phyloP scores from a whole-genome alignment of 768 basidiomycete species.

The Cystobasidiopsis lactophilus region DNA sequence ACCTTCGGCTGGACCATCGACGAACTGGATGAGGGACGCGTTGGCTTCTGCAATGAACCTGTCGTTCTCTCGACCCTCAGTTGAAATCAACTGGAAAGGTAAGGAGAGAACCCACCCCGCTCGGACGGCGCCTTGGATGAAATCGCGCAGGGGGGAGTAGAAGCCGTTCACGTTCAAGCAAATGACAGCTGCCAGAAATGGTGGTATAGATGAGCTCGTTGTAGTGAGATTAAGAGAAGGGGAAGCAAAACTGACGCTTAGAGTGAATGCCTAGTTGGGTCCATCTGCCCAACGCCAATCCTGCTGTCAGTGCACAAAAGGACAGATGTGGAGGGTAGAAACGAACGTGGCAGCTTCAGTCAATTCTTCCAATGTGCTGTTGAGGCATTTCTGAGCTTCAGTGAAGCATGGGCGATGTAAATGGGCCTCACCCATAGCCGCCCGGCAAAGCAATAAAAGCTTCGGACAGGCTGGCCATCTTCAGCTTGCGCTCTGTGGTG shows the following conservation, averaged over 20 bases:
- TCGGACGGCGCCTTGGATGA: slow-evolving; percentile 43
- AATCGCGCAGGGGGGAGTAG: slow-evolving; percentile 56
- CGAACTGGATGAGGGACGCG: slow-evolving; percentile 42
- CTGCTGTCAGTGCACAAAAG: not conserved
- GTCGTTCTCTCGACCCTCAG: slow-evolving; percentile 1
- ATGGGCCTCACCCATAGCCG: slow-evolving; percentile 76
- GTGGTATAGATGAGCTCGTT: too few relatives aligned
- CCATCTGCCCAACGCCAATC: slow-evolving; percentile 43
- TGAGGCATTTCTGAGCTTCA: too few relatives aligned
- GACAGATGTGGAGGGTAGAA: not conserved
- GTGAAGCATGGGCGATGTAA: too few relatives aligned
- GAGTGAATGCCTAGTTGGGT: slow-evolving; percentile 57
- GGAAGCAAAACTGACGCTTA: slow-evolving; percentile 25
- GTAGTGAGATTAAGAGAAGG: not conserved
- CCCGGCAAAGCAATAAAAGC: slow-evolving; percentile 81
- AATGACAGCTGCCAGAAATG: slow-evolving; percentile 35
- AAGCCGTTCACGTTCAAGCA: slow-evolving; percentile 66
- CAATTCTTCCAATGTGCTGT: slow-evolving; percentile 75
- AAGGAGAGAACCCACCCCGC: slow-evolving; percentile 32
- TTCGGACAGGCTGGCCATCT: slow-evolving; percentile 57
- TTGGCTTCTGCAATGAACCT: slow-evolving; percentile 40
- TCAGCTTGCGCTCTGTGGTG: slow-evolving; percentile 21
- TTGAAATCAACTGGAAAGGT: not conserved
- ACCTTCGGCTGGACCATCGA: slow-evolving; percentile 24
- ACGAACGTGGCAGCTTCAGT: slow-evolving; percentile 48